Percentiles rank a stretch among this genome's conserved stretches.
These are phyloP conservation scores for Schwanniomyces polymorphus DNA, from an alignment of 805 yeast species.

Conservation along the genomic window DNA sequence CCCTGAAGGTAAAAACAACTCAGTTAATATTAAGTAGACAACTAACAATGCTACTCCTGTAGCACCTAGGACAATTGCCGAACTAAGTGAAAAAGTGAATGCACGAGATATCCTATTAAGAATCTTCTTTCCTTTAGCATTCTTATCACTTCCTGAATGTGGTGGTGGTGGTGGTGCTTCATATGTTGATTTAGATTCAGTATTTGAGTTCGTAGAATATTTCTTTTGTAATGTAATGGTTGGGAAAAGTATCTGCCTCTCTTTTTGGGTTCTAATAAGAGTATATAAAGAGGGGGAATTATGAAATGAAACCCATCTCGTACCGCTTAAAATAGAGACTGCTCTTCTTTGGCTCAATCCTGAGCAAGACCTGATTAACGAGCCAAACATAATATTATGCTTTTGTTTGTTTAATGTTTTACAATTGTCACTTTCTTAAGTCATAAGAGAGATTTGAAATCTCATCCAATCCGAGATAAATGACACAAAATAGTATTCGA, in stretches of 20 bases:
- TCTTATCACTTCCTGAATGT: slow-evolving; percentile 32
- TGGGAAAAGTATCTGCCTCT: neutral
- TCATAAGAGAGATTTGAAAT: neutral
- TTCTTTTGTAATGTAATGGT: neutral
- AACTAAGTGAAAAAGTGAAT: slow-evolving; percentile 60
- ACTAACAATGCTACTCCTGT: slow-evolving; percentile 66
- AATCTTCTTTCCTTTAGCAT: slow-evolving; percentile 40
- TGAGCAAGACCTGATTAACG: neutral
- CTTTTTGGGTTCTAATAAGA: neutral
- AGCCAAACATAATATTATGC: neutral
- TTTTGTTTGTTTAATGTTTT: neutral
- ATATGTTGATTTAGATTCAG: slow-evolving; percentile 16
- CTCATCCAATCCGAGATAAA: neutral
- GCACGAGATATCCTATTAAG: slow-evolving; percentile 54
- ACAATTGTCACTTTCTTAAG: neutral
- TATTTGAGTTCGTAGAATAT: slow-evolving; percentile 17
- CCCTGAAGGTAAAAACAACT: slow-evolving; percentile 84
- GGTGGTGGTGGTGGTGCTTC: slow-evolving; percentile 33
- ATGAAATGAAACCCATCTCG: neutral
- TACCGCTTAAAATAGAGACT: neutral
- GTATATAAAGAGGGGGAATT: neutral
- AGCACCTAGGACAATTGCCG: slow-evolving; percentile 66
- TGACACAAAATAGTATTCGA: neutral
- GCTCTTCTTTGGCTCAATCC: neutral
- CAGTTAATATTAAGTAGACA: slow-evolving; percentile 73